Evolutionary conservation across 2,329 filamentous ascomycete species (phyloP).

Genomic region (Metarhizium humberi): DNA sequence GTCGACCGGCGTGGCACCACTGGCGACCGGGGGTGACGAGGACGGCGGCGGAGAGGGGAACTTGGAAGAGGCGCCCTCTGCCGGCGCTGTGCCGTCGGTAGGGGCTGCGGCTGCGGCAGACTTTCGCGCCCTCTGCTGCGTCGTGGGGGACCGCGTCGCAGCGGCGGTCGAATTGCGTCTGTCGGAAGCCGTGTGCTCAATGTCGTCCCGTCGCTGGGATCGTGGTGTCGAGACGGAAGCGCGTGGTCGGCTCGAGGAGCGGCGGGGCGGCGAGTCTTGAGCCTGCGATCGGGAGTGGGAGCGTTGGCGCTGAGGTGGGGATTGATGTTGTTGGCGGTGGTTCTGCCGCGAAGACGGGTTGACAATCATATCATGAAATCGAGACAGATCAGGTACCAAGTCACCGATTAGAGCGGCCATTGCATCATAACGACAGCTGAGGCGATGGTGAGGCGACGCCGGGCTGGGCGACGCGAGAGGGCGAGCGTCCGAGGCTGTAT

Average conservation of each 20-base stretch:
- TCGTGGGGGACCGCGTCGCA: not conserved
- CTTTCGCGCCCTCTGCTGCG: not conserved
- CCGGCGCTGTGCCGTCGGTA: constrained; percentile 14
- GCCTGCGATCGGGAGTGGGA: constrained; percentile 11
- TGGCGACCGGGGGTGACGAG: constrained; percentile 35
- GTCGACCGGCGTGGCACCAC: constrained; percentile 27
- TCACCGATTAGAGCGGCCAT: constrained; percentile 62
- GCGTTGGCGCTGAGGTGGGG: constrained; percentile 11
- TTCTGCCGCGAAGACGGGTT: constrained; percentile 35
- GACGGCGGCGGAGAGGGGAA: constrained; percentile 46
- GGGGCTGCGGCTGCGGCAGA: not conserved
- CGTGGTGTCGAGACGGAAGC: constrained; percentile 15
- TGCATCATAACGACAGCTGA: constrained; percentile 25
- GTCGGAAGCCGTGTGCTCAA: not conserved
- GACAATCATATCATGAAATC: constrained; percentile 63
- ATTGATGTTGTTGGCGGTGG: constrained; percentile 39
- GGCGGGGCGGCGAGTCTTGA: constrained; percentile 13
- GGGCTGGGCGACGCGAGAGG: not conserved
- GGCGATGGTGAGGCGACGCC: not conserved
- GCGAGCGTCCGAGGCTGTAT: not conserved
- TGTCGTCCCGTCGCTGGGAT: constrained; percentile 13
- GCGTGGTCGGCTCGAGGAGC: constrained; percentile 20
- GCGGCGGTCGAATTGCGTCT: not conserved
- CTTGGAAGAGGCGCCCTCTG: constrained; percentile 33
- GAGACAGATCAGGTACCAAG: constrained; percentile 62